Evolutionary conservation across 176 grass and related monocot genomes (phyloP), one percentile per base, ranked within the genome.

Genomic region (Rhynchospora pubera): DNA sequence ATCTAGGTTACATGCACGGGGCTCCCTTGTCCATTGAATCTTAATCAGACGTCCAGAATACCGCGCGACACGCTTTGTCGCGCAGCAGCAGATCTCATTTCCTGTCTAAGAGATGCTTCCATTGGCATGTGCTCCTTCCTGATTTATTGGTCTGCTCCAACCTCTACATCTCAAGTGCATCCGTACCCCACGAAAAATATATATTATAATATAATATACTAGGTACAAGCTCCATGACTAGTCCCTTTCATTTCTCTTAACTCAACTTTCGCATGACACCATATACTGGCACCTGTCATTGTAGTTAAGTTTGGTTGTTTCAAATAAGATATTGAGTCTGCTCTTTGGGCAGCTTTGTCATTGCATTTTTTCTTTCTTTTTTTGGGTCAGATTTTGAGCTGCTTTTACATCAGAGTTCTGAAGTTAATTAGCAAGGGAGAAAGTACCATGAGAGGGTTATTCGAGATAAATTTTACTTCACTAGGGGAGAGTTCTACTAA

Each of bases 121-220:
- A 81, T 81, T 21, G 22, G 32, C 78, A 81, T 64, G 78, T 81
- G 58, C 57, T 60, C 11, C 43, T 46, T 47, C 57, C 57, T 81
- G 79, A 62, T 81, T 62, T 44, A 43, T 9, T 81, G 79, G 79
- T 81, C 79, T 81, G 57, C 79, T 81, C 45, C 42, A 7, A 64
- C 18, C 79, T 81, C 32, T 62, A 64, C 79, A 81, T 28, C 57
- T 81, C 58, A 81, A 64, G 79, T 81, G 79, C 30, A 62, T 39
- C 18, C 39, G 10, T 43, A 12, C 52, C 53, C 32, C 18, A 42
- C 52, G 42, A 58, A 48, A 22, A 51, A 5, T 28, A 28, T 28
- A 11, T 57, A 53, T 11, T 14, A 34, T 21, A 22, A 71, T 21
- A 39, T 1, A 16, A 57, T 16, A 63, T 28, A 21, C 64, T 66